These are phyloP conservation scores for Aspergillus quadrilineatus DNA, from an alignment of 2,329 filamentous ascomycete genomes.

Conservation along the genomic window DNA sequence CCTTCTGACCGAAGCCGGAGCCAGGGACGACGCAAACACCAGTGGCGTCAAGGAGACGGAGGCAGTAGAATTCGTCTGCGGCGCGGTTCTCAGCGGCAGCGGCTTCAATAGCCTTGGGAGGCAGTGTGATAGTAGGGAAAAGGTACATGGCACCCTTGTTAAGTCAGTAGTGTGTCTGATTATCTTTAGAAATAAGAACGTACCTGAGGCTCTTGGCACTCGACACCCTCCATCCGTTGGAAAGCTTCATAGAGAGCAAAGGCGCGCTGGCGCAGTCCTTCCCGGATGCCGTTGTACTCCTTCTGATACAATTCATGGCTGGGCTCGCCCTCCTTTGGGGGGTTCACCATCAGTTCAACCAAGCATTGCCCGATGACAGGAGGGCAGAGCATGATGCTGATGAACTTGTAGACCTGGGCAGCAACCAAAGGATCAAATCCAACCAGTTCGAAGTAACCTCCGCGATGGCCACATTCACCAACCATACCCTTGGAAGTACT, in stretches of 20 bases:
- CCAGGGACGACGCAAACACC: conserved; percentile 94
- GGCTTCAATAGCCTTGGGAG: conserved; percentile 71
- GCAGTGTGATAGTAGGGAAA: conserved; percentile 87
- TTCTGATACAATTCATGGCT: conserved; percentile 79
- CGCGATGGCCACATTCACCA: conserved; percentile 95
- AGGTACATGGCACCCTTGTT: conserved; percentile 91
- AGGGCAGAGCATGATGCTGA: conserved; percentile 93
- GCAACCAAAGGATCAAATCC: conserved; percentile 83
- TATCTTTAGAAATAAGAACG: conserved; percentile 14
- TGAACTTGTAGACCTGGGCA: conserved; percentile 96
- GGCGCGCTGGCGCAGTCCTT: conserved; percentile 75
- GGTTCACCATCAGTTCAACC: conserved; percentile 97
- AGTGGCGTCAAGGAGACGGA: conserved; percentile 85
- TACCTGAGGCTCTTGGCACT: conserved; percentile 77
- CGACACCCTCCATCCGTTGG: conserved; percentile 90
- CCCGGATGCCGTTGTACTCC: conserved; percentile 81
- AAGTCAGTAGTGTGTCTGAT: not conserved
- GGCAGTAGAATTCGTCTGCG: conserved; percentile 91
- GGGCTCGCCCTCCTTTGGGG: conserved; percentile 77
- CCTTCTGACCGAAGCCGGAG: conserved; percentile 89
- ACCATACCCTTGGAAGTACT: conserved; percentile 98
- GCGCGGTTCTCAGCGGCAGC: conserved; percentile 71
- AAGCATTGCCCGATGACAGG: conserved; percentile 95
- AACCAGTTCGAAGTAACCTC: conserved; percentile 94
- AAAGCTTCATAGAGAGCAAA: conserved; percentile 87